A percentile compares a stretch with the other conserved stretches of the same genome.
Conservation (phyloP, 2,329 filamentous ascomycete genomes). For the Exophiala mesophila region DNA sequence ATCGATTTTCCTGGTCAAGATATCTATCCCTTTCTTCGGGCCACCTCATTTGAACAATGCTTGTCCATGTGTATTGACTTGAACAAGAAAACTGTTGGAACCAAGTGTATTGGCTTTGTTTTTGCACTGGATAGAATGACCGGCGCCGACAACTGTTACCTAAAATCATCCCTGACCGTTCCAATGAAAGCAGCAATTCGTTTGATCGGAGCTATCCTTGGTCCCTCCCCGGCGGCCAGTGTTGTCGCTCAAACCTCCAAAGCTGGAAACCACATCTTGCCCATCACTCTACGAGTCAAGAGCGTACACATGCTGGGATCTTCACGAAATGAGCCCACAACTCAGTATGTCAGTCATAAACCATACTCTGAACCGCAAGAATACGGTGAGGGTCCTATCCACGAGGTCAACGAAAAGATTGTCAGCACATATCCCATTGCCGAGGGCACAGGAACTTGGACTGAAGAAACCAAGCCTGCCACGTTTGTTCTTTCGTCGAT, state of each 20-base stretch:
- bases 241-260: not conserved
- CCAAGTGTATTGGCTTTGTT: constrained; percentile 25
- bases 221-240: constrained; percentile 4
- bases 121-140: constrained; percentile 26
- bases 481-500: constrained; percentile 12
- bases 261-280: too few species aligned
- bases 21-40: constrained; percentile 27
- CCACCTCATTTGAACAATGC: constrained; percentile 27
- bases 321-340: constrained; percentile 26
- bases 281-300: constrained; percentile 24
- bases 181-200: constrained; percentile 21
- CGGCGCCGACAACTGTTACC: constrained; percentile 29
- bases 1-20: constrained; percentile 28
- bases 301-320: constrained; percentile 25
- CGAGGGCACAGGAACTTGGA: constrained; percentile 26
- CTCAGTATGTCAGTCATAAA: constrained; percentile 28
- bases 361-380: constrained; percentile 16
- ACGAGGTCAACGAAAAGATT: constrained; percentile 28
- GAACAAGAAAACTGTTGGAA: constrained; percentile 20
- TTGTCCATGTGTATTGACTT: constrained; percentile 27
- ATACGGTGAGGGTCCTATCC: constrained; percentile 20
- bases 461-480: constrained; percentile 15
- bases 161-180: constrained; percentile 27
- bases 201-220: constrained; percentile 25
- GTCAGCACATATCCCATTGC: constrained; percentile 29